Percentiles rank a stretch among this genome's conserved stretches.
Evolutionary conservation across 768 basidiomycete species (phyloP).

Genomic region (Holtermannia corniformis): DNA sequence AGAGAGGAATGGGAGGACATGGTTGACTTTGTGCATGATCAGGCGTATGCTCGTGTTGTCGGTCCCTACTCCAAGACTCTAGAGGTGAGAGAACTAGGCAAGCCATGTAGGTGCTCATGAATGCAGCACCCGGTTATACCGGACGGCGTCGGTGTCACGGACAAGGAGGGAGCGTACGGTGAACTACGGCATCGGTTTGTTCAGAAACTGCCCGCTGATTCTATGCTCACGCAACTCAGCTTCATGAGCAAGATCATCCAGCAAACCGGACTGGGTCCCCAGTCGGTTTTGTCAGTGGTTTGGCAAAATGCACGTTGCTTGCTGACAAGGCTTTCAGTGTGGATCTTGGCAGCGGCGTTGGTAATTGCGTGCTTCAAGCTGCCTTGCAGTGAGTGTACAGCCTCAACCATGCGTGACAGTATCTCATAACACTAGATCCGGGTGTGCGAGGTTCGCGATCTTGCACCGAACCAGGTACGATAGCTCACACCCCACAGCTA

Average conservation of each 20-base stretch:
- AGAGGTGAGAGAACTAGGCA: conserved; percentile 59
- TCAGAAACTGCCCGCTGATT: neutral
- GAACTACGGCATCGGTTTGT: conserved; percentile 37
- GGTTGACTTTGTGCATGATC: conserved; percentile 48
- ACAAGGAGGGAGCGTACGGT: conserved; percentile 36
- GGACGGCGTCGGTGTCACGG: conserved; percentile 51
- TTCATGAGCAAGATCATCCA: conserved; percentile 57
- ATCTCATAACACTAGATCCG: neutral
- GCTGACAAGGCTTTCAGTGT: conserved; percentile 40
- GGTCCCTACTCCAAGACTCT: conserved; percentile 78
- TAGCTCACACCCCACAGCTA: conserved; percentile 47
- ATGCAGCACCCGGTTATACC: conserved; percentile 27
- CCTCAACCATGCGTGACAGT: no score
- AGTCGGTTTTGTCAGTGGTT: conserved; percentile 51
- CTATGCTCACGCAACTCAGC: conserved; percentile 13
- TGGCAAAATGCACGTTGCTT: neutral
- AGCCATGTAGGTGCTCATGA: neutral
- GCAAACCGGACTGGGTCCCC: conserved; percentile 50
- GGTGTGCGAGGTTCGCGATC: neutral
- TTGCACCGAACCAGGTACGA: neutral
- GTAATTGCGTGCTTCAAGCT: conserved; percentile 72
- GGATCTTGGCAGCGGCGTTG: conserved; percentile 78
- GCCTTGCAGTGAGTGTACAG: conserved; percentile 52
- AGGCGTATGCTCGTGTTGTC: conserved; percentile 86
- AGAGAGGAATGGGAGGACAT: conserved; percentile 28